Percentiles rank a stretch among this genome's conserved stretches.
Conservation (phyloP, 768 basidiomycete genomes). For the Cystobasidium onofrii region DNA sequence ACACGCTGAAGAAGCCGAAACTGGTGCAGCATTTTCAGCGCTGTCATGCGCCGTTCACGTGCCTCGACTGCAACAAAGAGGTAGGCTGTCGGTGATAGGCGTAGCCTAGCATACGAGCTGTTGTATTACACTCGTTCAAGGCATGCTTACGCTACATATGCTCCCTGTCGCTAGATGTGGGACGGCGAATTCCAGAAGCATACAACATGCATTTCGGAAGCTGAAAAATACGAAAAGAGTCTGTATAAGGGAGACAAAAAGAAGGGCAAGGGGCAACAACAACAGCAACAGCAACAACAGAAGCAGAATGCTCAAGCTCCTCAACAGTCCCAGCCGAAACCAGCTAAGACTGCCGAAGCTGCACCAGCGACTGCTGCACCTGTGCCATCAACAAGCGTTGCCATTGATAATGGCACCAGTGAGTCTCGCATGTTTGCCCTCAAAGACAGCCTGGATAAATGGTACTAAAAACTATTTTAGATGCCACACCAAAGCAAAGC, state of each 20-base stretch:
- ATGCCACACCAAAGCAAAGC: neutral
- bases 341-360: neutral
- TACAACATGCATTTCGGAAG: slow-evolving; percentile 31
- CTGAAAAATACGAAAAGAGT: slow-evolving; percentile 31
- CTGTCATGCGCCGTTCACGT: slow-evolving; percentile 30
- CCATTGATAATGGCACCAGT: neutral
- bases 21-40: slow-evolving; percentile 26
- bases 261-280: slow-evolving; percentile 27
- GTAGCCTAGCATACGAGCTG: neutral
- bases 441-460: too few species aligned
- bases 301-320: neutral
- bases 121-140: too few species aligned
- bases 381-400: slow-evolving; percentile 18
- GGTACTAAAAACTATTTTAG: neutral
- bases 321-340: slow-evolving; percentile 9
- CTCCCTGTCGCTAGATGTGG: slow-evolving; percentile 3
- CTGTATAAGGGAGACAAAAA: slow-evolving; percentile 28
- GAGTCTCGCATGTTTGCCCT: neutral
- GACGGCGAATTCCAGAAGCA: slow-evolving; percentile 31
- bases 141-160: too few species aligned
- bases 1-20: slow-evolving; percentile 32
- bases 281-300: slow-evolving; percentile 24
- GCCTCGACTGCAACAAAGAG: slow-evolving; percentile 29
- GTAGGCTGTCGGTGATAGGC: neutral
- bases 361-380: neutral